Evolutionary conservation across 768 basidiomycete species (phyloP), one percentile per base, ranked within the genome.

Genomic region (Dentipellis sp.): DNA sequence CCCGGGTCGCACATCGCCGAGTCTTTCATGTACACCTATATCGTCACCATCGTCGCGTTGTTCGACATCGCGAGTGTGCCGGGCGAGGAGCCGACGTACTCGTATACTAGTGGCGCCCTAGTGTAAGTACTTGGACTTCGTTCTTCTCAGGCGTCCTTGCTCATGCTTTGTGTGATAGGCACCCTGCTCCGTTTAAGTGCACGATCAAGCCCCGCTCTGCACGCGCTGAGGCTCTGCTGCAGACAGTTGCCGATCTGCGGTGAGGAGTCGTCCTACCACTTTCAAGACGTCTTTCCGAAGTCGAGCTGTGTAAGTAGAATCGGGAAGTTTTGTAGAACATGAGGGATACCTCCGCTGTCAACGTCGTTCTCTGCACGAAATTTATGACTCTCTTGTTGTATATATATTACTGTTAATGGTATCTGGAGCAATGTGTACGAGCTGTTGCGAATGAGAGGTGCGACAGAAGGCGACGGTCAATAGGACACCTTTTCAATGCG

Each of bases 1-100:
- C 64, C 64, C 12, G 60, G 63, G 1, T 49, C 37, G 23, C 51
- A 63, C 34, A 47, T 62, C 36, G 64, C 64, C 1, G 58, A 65
- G 7, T 56, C 61, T 8, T 61, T 58, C 40, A 22, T 63, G 50
- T 65, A 45, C 49, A 60, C 63, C 40, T 59, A 56, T 8, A 52
- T 54, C 1, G 53, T 64, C 16, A 58, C 48, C 12, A 47, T 63
- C 23, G 52, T 65, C n/a, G 51, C 64, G 9, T 53, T 58, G 1
- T 65, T 65, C 53, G 22, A 62, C 21, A 55, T 63, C 17, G 36
- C 59, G 5, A 61, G 58, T 16, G 59, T 59, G 14, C 9, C 17
- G 36, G 54, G 56, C 50, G 59, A 62, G 8, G 61, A 62, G 17
- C 59, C 57, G 7, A 45, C 10, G 50, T 35, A 49, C 23, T 52